Percentiles rank a stretch among this genome's conserved stretches.
These are phyloP conservation scores for Phalaenopsis equestris DNA, from an alignment of 106 monocot genomes.

Conservation along the genomic window DNA sequence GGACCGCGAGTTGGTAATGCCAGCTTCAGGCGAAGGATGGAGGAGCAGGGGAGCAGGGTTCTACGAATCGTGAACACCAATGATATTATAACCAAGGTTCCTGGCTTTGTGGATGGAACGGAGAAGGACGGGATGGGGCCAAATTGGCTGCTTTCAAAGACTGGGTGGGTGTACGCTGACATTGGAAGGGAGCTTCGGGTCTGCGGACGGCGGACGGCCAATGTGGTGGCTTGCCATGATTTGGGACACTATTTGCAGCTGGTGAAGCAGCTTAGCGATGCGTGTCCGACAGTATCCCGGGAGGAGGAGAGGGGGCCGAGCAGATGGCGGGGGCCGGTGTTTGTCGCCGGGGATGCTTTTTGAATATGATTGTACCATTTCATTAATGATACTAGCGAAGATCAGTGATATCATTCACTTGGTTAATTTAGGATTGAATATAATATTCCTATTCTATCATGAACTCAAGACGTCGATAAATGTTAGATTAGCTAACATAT, in stretches of 20 bases:
- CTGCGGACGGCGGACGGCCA: slow-evolving; percentile 14
- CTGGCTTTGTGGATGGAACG: slow-evolving; percentile 29
- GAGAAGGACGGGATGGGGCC: neutral
- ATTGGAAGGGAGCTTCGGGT: slow-evolving; percentile 52
- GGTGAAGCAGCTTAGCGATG: slow-evolving; percentile 9
- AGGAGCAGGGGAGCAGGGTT: slow-evolving; percentile 45
- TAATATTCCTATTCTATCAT: no score
- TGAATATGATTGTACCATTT: no score
- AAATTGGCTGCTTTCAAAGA: slow-evolving; percentile 26
- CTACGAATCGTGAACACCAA: slow-evolving; percentile 51
- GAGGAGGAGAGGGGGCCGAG: no score
- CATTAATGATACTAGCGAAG: no score
- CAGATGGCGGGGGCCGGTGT: no score
- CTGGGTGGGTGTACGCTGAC: slow-evolving; percentile 61
- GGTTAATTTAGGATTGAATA: no score
- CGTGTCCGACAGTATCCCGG: no score
- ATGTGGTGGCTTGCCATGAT: slow-evolving; percentile 50
- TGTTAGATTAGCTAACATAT: no score
- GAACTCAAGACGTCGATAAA: no score
- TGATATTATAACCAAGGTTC: slow-evolving; percentile 64
- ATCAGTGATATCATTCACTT: no score
- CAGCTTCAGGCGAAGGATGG: slow-evolving; percentile 36
- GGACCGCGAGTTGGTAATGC: slow-evolving; percentile 61
- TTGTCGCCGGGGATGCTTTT: no score
- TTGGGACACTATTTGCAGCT: slow-evolving; percentile 45